Percentiles rank a stretch among this genome's conserved stretches.
phyloP scores from a whole-genome alignment of 768 basidiomycete genomes.

The Boletus huronensis region DNA sequence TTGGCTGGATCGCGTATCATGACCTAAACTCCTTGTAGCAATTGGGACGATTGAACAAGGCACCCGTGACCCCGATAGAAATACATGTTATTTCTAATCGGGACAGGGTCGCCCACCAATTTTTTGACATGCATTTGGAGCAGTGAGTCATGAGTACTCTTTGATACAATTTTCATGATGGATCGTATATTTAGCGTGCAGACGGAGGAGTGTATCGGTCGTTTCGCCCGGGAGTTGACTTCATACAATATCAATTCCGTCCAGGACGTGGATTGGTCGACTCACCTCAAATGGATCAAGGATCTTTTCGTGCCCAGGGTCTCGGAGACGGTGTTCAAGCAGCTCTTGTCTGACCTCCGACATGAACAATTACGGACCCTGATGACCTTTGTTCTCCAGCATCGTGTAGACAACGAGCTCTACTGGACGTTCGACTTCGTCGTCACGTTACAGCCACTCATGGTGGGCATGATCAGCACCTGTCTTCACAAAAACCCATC shows the following conservation, averaged over 20 bases:
- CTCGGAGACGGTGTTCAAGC: conserved; percentile 17
- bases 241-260: conserved; percentile 43
- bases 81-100: conserved; percentile 69
- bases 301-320: conserved; percentile 30
- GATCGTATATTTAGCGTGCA: conserved; percentile 35
- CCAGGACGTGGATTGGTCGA: conserved; percentile 39
- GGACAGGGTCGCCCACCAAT: conserved; percentile 60
- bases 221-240: conserved; percentile 42
- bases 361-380: conserved; percentile 17
- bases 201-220: conserved; percentile 44
- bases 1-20: neutral
- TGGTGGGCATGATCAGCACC: conserved; percentile 28
- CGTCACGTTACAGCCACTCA: conserved; percentile 26
- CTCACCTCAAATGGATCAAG: conserved; percentile 32
- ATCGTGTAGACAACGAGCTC: conserved; percentile 53
- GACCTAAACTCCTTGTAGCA: conserved; percentile 38
- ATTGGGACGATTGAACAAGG: conserved; percentile 53
- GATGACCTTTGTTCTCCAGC: conserved; percentile 31
- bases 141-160: conserved; percentile 50
- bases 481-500: conserved; percentile 53
- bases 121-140: conserved; percentile 66
- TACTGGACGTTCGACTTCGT: conserved; percentile 48
- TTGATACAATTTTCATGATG: neutral
- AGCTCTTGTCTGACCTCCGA: conserved; percentile 21
- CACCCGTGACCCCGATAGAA: conserved; percentile 51